These are phyloP conservation scores for Chenopodium berlandieri DNA, from an alignment of 148 eudicot genomes.

Conservation along the genomic window DNA sequence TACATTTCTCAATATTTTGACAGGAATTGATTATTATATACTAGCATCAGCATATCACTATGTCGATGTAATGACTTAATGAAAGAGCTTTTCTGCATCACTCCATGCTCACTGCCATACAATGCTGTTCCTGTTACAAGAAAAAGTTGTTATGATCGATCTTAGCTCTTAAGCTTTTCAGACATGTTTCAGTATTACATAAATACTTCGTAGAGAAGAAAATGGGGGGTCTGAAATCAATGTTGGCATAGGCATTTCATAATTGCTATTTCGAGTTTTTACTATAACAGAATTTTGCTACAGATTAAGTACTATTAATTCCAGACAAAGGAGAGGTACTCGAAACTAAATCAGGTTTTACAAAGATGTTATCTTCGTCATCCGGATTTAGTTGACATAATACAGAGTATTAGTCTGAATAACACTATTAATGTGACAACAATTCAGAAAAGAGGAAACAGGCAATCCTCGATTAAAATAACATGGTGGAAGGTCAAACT, in stretches of 20 bases:
- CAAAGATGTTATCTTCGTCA: no score
- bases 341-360: neutral
- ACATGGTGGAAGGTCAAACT: no score
- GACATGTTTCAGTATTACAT: neutral
- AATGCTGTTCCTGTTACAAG: slow-evolving; percentile 10
- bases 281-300: neutral
- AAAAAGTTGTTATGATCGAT: slow-evolving; percentile 3
- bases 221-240: neutral
- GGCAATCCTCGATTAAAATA: no score
- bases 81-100: neutral
- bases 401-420: no score
- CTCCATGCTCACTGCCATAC: slow-evolving; percentile 3
- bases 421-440: neutral
- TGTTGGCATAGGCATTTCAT: neutral
- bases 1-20: neutral
- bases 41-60: slow-evolving; percentile 1
- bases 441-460: no score
- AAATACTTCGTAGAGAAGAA: no score
- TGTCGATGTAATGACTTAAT: neutral
- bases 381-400: no score
- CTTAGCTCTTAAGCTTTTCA: neutral
- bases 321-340: neutral
- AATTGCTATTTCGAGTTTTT: neutral
- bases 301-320: no score
- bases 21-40: neutral